phyloP scores from a whole-genome alignment of 345 rosid genomes.

The Citrus hindsii region DNA sequence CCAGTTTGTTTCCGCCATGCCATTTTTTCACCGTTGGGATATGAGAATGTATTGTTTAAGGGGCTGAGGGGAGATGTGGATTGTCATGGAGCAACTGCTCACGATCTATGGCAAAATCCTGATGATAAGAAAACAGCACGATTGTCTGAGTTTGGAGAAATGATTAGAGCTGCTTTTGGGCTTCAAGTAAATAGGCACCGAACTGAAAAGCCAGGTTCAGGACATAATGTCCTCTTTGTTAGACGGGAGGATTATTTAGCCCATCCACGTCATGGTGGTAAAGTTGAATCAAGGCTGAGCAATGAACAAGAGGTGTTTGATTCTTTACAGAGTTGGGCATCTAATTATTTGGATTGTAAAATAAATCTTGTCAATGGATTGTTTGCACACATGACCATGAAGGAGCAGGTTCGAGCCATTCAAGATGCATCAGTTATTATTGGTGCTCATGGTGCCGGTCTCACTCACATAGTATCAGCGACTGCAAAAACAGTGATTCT shows the following conservation, averaged over 20 bases:
- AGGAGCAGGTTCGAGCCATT: slow-evolving; percentile 74
- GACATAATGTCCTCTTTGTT: slow-evolving; percentile 70
- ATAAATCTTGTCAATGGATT: slow-evolving; percentile 80
- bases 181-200: slow-evolving; percentile 54
- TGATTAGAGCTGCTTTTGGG: slow-evolving; percentile 81
- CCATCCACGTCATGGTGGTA: slow-evolving; percentile 87
- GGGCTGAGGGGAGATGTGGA: slow-evolving; percentile 57
- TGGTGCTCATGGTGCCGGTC: slow-evolving; percentile 97
- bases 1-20: slow-evolving; percentile 88
- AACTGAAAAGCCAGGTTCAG: slow-evolving; percentile 40
- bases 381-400: slow-evolving; percentile 91
- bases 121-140: slow-evolving; percentile 63
- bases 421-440: slow-evolving; percentile 94
- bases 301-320: slow-evolving; percentile 82
- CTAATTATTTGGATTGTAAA: slow-evolving; percentile 47
- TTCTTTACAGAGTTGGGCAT: slow-evolving; percentile 60
- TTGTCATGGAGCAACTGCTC: slow-evolving; percentile 69
- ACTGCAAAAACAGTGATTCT: slow-evolving; percentile 77
- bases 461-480: slow-evolving; percentile 87
- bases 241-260: slow-evolving; percentile 95
- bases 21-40: slow-evolving; percentile 78
- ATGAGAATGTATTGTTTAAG: slow-evolving; percentile 74
- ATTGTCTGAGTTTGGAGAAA: slow-evolving; percentile 87
- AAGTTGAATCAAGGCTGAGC: slow-evolving; percentile 76
- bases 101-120: slow-evolving; percentile 62